Percentiles rank a stretch among this genome's conserved stretches.
Evolutionary conservation across 1,284 basidiomycete species (phyloP).

Genomic region (Melampsora occidentalis): DNA sequence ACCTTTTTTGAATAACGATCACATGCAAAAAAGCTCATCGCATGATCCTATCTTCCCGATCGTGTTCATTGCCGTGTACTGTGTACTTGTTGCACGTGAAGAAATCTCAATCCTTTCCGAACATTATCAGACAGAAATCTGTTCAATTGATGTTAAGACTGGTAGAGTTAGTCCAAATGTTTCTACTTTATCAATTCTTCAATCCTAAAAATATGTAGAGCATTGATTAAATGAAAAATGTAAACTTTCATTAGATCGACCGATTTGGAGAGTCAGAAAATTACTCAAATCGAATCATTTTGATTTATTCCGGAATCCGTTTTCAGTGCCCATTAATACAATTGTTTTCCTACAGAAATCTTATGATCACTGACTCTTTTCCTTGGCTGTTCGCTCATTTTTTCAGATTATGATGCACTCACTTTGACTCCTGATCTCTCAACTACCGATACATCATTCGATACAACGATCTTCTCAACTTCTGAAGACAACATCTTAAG

Average conservation of each 20-base stretch:
- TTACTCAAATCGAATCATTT: constrained; percentile 59
- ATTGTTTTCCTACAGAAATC: neutral
- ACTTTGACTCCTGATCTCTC: constrained; percentile 72
- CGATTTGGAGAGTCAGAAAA: constrained; percentile 28
- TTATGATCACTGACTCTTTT: neutral
- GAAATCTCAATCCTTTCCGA: constrained; percentile 12
- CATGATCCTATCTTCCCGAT: no score
- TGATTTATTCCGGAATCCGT: constrained; percentile 86
- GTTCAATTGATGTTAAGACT: constrained; percentile 83
- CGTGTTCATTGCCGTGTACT: no score
- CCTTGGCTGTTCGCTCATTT: constrained; percentile 28
- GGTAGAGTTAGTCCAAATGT: constrained; percentile 64
- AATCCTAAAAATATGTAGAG: no score
- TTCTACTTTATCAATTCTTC: neutral
- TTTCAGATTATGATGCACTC: constrained; percentile 78
- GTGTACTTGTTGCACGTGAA: neutral
- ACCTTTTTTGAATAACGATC: neutral
- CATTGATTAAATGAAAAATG: no score
- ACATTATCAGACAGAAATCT: constrained; percentile 67
- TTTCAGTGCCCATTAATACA: constrained; percentile 44
- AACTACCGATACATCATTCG: constrained; percentile 57
- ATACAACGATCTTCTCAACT: constrained; percentile 76
- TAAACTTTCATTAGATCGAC: constrained; percentile 11
- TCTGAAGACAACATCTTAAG: constrained; percentile 57
- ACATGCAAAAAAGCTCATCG: neutral